phyloP scores from a whole-genome alignment of 768 basidiomycete species.

The Amanita fuliginea region DNA sequence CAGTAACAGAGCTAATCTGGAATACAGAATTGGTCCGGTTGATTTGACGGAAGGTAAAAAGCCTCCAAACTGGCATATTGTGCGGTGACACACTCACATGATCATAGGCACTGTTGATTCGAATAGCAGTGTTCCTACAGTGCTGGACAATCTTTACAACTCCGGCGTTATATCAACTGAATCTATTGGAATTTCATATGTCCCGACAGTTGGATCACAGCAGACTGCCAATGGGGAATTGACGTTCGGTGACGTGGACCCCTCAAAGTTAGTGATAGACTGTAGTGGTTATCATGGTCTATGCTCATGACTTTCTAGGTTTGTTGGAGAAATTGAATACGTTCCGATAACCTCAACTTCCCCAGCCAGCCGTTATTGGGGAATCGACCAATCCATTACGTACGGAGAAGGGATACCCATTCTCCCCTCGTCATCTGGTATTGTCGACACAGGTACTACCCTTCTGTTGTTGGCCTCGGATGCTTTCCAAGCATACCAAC shows the following conservation, averaged over 20 bases:
- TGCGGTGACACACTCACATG: neutral
- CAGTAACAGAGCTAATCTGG: neutral
- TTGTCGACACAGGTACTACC: constrained; percentile 45
- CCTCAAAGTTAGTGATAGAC: constrained; percentile 25
- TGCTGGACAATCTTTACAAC: constrained; percentile 44
- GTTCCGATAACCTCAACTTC: constrained; percentile 27
- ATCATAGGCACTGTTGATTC: constrained; percentile 25
- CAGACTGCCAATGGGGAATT: constrained; percentile 39
- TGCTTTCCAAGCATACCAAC: constrained; percentile 44
- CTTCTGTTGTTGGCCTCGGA: constrained; percentile 46
- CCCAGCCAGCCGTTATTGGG: constrained; percentile 40
- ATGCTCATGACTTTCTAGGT: constrained; percentile 9
- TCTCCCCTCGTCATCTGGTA: constrained; percentile 28
- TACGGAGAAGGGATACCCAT: constrained; percentile 27
- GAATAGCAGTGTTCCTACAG: constrained; percentile 32
- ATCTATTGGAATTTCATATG: constrained; percentile 41
- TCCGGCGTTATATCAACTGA: constrained; percentile 34
- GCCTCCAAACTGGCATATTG: too few relatives aligned
- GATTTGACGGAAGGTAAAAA: constrained; percentile 28
- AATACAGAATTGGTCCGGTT: constrained; percentile 35
- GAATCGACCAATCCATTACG: constrained; percentile 37
- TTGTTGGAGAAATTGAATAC: constrained; percentile 17
- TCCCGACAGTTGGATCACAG: constrained; percentile 27
- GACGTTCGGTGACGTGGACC: constrained; percentile 42
- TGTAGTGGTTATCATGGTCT: constrained; percentile 16